Conservation (phyloP, 2,329 filamentous ascomycete genomes). For the Grosmannia clavigera region DNA sequence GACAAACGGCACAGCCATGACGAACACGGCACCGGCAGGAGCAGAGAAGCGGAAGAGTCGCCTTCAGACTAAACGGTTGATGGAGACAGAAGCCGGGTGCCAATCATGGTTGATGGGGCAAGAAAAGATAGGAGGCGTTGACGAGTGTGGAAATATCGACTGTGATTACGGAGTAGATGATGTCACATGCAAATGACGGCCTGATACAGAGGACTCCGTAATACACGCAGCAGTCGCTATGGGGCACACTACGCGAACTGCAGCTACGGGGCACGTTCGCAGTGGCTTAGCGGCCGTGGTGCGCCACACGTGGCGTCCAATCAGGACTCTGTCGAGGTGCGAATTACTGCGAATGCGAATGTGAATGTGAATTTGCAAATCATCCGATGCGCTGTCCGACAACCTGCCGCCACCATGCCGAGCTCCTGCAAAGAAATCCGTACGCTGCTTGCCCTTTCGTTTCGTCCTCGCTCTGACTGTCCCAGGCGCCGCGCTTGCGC, state of each 20-base stretch:
- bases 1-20: slow-evolving; percentile 40
- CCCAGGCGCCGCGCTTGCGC: slow-evolving; percentile 76
- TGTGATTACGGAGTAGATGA: neutral
- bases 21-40: neutral
- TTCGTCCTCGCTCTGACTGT: too few species aligned
- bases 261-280: neutral
- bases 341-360: too few species aligned
- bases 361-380: neutral
- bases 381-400: neutral
- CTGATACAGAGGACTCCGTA: neutral
- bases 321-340: neutral
- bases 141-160: neutral
- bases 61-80: neutral
- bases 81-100: neutral
- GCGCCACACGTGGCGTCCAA: neutral
- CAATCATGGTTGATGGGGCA: neutral
- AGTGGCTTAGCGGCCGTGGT: neutral
- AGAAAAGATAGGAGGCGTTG: neutral
- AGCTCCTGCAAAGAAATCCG: slow-evolving; percentile 76
- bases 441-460: neutral
- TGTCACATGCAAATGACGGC: neutral
- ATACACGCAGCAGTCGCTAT: too few species aligned
- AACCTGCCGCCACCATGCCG: slow-evolving; percentile 42
- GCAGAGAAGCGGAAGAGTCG: neutral
- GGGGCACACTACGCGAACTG: too few species aligned